Evolutionary conservation across 2,329 filamentous ascomycete genomes (phyloP).

Genomic region (Hymenotorrendiella dingleyae): DNA sequence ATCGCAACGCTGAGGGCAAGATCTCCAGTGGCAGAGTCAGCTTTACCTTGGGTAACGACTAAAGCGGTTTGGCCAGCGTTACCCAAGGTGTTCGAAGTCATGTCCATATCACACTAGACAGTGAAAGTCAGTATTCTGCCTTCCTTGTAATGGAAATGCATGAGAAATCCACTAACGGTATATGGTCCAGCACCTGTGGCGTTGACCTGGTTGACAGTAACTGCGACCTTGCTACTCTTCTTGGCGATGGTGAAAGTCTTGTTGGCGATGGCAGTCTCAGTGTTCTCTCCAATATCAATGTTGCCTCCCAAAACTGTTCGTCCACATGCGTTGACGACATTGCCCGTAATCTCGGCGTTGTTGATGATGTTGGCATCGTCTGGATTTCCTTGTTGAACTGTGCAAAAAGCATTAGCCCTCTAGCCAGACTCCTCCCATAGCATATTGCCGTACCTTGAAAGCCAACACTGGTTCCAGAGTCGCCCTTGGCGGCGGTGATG

Average conservation of each 20-base stretch:
- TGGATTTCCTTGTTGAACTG: constrained; percentile 2
- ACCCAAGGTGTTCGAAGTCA: constrained; percentile 36
- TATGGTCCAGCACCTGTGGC: constrained; percentile 51
- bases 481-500: constrained; percentile 12
- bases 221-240: constrained; percentile 39
- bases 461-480: constrained; percentile 8
- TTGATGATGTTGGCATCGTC: constrained; percentile 49
- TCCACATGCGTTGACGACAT: constrained; percentile 55
- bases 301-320: constrained; percentile 54
- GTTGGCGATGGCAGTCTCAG: constrained; percentile 43
- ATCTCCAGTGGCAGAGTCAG: constrained; percentile 35
- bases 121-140: no score
- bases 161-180: no score
- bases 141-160: no score
- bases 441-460: not conserved
- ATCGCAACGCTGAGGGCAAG: constrained; percentile 51
- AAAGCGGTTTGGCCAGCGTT: constrained; percentile 2
- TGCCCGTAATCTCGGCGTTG: constrained; percentile 45
- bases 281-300: constrained; percentile 55
- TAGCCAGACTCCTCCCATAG: no score
- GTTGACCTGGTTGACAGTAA: constrained; percentile 49
- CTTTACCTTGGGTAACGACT: constrained; percentile 16
- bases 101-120: constrained; percentile 51
- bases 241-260: constrained; percentile 44
- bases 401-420: constrained; percentile 1